Evolutionary conservation across 2,329 filamentous ascomycete genomes (phyloP).

Genomic region (Fusarium buharicum): DNA sequence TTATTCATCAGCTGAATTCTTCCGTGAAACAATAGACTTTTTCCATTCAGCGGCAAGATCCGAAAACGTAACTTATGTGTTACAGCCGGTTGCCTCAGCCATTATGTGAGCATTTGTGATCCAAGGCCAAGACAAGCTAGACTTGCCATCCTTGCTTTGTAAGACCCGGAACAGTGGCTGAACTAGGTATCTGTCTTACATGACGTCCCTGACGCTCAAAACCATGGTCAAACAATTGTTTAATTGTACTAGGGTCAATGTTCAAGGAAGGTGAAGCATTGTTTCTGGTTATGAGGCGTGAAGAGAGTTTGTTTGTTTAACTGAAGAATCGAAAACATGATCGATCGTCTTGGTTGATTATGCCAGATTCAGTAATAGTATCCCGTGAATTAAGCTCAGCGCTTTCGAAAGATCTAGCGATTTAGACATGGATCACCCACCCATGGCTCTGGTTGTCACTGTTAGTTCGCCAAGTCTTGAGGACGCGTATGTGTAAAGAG

Average conservation of each 20-base stretch:
- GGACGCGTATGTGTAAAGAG: background rate
- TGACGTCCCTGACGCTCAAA: slow-evolving; percentile 21
- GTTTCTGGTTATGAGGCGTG: background rate
- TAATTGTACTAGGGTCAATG: background rate
- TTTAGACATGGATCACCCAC: slow-evolving; percentile 4
- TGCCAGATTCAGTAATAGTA: slow-evolving; percentile 7
- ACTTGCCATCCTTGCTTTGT: slow-evolving; percentile 2
- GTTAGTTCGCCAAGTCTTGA: slow-evolving; percentile 18
- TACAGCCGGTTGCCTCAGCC: slow-evolving; percentile 28
- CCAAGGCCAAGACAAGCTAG: background rate
- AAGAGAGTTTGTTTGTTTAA: background rate
- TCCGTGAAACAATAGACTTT: background rate
- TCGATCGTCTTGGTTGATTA: background rate
- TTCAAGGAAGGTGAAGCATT: background rate
- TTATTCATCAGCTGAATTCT: background rate
- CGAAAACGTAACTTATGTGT: slow-evolving; percentile 2
- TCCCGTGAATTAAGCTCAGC: slow-evolving; percentile 19
- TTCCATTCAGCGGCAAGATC: background rate
- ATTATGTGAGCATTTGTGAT: slow-evolving; percentile 44
- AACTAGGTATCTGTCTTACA: background rate
- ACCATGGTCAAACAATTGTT: slow-evolving; percentile 14
- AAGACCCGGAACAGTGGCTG: background rate
- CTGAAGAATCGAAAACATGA: background rate
- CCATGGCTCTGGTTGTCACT: background rate
- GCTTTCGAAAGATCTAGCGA: background rate